A percentile compares a stretch with the other conserved stretches of the same genome.
phyloP scores from a whole-genome alignment of 345 rosid species.

The Adansonia digitata region DNA sequence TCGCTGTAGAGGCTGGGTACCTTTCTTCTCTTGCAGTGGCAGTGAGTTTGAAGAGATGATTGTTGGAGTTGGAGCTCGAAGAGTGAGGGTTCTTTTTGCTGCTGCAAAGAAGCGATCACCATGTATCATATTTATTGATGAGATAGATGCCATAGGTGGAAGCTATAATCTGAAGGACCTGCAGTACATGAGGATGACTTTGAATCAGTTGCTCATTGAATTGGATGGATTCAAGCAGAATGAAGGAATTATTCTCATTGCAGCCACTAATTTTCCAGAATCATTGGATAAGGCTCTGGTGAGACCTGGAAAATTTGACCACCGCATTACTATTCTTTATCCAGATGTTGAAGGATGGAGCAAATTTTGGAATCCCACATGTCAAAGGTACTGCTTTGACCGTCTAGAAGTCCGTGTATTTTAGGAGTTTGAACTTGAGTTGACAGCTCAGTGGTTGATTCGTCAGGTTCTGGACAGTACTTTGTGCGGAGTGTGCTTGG shows the following conservation, averaged over 20 bases:
- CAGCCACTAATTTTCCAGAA: conserved; percentile 80
- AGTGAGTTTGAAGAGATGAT: conserved; percentile 99
- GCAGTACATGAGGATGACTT: background rate
- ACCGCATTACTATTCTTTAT: background rate
- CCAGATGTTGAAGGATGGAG: background rate
- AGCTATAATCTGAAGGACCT: background rate
- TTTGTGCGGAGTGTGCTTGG: background rate
- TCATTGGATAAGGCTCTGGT: background rate
- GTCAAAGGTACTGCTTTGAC: background rate
- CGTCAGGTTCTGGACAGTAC: background rate
- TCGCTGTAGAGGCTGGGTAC: conserved; percentile 86
- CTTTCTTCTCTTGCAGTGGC: conserved; percentile 97
- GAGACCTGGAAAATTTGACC: background rate
- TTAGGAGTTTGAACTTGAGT: background rate
- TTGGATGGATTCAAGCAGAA: conserved; percentile 64
- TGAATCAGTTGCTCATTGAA: background rate
- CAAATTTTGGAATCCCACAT: background rate
- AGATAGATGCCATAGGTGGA: background rate
- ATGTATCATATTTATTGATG: background rate
- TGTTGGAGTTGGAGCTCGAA: conserved; percentile 56
- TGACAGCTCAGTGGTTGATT: conserved; percentile 7
- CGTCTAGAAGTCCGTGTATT: conserved; percentile 22
- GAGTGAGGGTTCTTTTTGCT: background rate
- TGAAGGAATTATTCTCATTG: conserved; percentile 91
- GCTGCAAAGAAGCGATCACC: background rate